phyloP scores from a whole-genome alignment of 2,329 filamentous ascomycete genomes.

The Aspergillus jensenii region DNA sequence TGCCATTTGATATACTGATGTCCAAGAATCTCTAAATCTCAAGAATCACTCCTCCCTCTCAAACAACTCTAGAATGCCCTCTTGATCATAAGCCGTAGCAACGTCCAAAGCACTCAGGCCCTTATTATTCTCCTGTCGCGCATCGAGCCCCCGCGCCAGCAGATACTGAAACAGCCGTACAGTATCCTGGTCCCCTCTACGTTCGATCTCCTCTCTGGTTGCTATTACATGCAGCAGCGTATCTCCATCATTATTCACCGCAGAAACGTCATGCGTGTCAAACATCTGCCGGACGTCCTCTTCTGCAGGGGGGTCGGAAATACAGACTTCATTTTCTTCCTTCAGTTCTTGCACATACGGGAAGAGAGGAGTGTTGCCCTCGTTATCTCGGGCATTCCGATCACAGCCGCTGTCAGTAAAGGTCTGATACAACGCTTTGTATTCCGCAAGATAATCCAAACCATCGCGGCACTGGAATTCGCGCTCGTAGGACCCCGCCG shows the following conservation, averaged over 20 bases:
- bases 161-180: conserved; percentile 2
- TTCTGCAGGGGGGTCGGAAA: not conserved
- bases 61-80: conserved; percentile 11
- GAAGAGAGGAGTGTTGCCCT: conserved; percentile 9
- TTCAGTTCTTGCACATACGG: not conserved
- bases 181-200: not conserved
- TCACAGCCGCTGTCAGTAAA: not conserved
- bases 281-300: not conserved
- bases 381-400: conserved; percentile 1
- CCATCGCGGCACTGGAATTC: not conserved
- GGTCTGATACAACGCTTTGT: not conserved
- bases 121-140: conserved; percentile 11
- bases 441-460: not conserved
- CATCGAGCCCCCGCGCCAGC: conserved; percentile 5
- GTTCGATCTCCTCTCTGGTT: not conserved
- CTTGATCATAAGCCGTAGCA: conserved; percentile 6
- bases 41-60: conserved; percentile 14
- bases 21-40: no score
- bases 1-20: no score
- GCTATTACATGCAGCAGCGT: conserved; percentile 10
- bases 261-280: conserved; percentile 3
- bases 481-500: not conserved
- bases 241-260: conserved; percentile 6
- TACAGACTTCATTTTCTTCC: not conserved
- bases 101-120: conserved; percentile 14